These are phyloP conservation scores for Lepidium aucheri DNA, from an alignment of 345 rosid species.

Conservation along the genomic window DNA sequence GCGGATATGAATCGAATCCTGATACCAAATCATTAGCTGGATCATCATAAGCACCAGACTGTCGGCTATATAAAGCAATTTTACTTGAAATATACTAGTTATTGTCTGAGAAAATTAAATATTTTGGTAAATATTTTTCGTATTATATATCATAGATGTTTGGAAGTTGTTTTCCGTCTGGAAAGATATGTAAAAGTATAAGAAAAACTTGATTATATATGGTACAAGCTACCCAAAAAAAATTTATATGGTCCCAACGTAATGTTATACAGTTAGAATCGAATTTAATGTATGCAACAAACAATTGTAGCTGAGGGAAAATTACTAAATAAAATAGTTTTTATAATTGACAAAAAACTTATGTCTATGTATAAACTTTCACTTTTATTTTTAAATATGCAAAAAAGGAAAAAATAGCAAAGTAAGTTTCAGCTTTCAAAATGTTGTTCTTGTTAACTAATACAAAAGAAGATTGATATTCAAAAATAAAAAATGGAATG, in stretches of 20 bases:
- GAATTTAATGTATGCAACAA: slow-evolving; percentile 23
- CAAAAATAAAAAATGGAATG: not conserved
- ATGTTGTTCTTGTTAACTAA: no score
- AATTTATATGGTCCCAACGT: slow-evolving; percentile 17
- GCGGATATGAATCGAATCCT: no score
- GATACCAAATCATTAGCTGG: no score
- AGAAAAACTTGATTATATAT: not conserved
- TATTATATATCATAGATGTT: not conserved
- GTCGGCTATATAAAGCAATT: not conserved
- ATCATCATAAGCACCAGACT: no score
- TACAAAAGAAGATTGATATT: no score
- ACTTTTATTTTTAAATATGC: no score
- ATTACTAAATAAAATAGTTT: not conserved
- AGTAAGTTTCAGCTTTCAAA: no score
- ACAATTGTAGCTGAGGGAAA: slow-evolving; percentile 17
- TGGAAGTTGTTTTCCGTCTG: not conserved
- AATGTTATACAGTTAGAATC: slow-evolving; percentile 13
- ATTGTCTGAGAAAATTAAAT: no score
- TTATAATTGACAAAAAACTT: not conserved
- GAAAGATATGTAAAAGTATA: not conserved
- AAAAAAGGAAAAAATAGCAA: no score
- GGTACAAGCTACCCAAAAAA: not conserved
- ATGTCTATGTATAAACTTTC: no score
- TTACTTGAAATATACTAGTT: not conserved
- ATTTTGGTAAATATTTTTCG: no score